phyloP scores from a whole-genome alignment of 306 rosid genomes.

The Inga laurina region DNA sequence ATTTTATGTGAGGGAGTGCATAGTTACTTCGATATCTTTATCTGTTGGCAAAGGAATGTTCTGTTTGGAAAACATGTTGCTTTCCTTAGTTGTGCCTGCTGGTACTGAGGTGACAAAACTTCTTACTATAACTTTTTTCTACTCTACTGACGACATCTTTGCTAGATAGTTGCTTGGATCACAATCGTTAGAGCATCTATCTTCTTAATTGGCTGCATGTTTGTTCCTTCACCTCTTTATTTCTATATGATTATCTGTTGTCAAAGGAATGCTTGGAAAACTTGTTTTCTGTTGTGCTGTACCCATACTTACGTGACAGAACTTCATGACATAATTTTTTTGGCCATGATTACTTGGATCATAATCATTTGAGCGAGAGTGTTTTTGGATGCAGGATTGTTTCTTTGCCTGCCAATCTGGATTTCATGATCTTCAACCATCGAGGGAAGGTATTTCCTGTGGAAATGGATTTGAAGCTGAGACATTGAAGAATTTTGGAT shows the following conservation, averaged over 20 bases:
- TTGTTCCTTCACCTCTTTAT: slow-evolving; percentile 60
- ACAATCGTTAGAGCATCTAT: slow-evolving; percentile 23
- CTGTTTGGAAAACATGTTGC: slow-evolving; percentile 11
- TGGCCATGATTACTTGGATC: slow-evolving; percentile 3
- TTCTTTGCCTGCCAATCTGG: slow-evolving; percentile 71
- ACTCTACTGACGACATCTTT: not conserved
- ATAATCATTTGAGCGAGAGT: slow-evolving; percentile 21
- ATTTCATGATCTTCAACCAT: slow-evolving; percentile 91
- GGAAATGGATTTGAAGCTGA: slow-evolving; percentile 58
- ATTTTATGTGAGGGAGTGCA: slow-evolving; percentile 1
- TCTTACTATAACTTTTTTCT: not conserved
- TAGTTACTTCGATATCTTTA: not conserved
- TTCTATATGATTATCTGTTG: not conserved
- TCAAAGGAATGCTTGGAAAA: not conserved
- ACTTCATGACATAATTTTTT: not conserved
- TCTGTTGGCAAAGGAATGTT: not conserved
- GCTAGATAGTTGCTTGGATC: not conserved
- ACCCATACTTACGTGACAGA: slow-evolving; percentile 12
- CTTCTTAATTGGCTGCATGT: slow-evolving; percentile 34
- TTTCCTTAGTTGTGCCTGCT: not conserved
- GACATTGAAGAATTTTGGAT: slow-evolving; percentile 38
- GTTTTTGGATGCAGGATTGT: slow-evolving; percentile 53
- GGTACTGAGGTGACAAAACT: slow-evolving; percentile 16
- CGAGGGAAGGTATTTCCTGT: slow-evolving; percentile 64
- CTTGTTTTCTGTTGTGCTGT: not conserved